phyloP scores from a whole-genome alignment of 331 rosid genomes.

The Pyracantha coccinea region DNA sequence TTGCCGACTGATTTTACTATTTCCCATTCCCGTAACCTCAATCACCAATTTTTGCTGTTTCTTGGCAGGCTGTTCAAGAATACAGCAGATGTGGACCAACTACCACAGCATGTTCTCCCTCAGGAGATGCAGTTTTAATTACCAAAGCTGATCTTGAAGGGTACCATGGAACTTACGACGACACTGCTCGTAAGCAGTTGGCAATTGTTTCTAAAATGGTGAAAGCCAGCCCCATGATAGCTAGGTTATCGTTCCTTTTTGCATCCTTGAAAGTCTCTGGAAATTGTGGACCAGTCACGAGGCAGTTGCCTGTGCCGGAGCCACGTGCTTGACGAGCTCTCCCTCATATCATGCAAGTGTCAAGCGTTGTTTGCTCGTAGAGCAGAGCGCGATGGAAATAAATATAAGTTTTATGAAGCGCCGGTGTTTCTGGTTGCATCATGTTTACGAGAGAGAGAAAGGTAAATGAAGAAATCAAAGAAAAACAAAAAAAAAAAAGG shows the following conservation, averaged over 20 bases:
- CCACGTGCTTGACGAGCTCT: constrained; percentile 78
- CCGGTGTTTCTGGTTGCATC: constrained; percentile 28
- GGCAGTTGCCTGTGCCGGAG: constrained; percentile 77
- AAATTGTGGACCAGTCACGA: constrained; percentile 32
- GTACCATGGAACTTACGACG: constrained; percentile 41
- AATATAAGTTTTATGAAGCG: constrained; percentile 20
- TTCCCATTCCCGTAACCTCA: background rate
- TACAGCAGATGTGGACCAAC: constrained; percentile 35
- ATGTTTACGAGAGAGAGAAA: constrained; percentile 45
- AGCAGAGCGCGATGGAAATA: constrained; percentile 31
- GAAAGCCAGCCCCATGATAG: constrained; percentile 70
- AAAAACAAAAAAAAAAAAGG: constrained; percentile 19
- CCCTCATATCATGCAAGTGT: background rate
- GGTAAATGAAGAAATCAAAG: constrained; percentile 10
- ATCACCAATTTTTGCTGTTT: constrained; percentile 5
- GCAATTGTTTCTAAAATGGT: constrained; percentile 43
- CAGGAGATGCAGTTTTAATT: constrained; percentile 79
- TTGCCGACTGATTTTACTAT: background rate
- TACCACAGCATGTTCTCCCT: constrained; percentile 46
- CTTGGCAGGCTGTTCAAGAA: constrained; percentile 78
- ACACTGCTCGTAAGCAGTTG: constrained; percentile 45
- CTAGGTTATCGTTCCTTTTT: constrained; percentile 72
- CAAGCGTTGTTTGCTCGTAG: constrained; percentile 28
- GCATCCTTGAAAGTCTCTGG: constrained; percentile 71
- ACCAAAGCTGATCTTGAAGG: constrained; percentile 97